Base-by-base conservation (phyloP, 257 asterid species). In the Lantana camara region DNA sequence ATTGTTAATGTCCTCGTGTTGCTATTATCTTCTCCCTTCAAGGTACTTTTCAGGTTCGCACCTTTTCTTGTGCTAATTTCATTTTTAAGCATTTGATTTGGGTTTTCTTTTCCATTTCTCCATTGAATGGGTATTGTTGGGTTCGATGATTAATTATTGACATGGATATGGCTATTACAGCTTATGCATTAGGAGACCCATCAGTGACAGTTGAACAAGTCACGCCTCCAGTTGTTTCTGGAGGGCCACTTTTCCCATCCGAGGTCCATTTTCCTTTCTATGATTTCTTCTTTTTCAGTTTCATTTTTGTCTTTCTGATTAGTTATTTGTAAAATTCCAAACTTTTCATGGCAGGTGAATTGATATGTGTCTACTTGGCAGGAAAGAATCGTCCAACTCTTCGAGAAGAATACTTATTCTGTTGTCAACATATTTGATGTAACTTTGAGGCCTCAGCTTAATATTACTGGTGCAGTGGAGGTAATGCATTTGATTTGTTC, bases 361-460 rank as follows among this genome's bases (percentile, higher is more conserved):
- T 79, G 82, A 75, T 73, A 50, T 69, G 63, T 81, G 70, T 79
- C 53, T 75, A 55, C 76, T 77, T 85, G 79, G 68, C 93, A 92
- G 99, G 99, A 87, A 81, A 87, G 97, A 81, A 79, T 80, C 57
- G 99, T 85, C 37, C 74, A 87, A 49, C 91, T 93, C 58, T 93
- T 93, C 71, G 96, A 93, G 87, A 68, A 70, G 88, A 93, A 90
- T 56, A 93, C 99, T 23, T 82, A 90, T 69, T 78, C 95, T n/a
- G 99, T 90, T 59, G 97, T 87, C 81, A 93, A 93, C 91, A 93
- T 93, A 73, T 93, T 90, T 72, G 99, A 93, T 73, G 96, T 90
- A 48, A 83, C 96, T 19, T 73, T 93, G 75, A 78, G 95, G 63
- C 99, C 99, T n/a, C 90, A 85, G 63, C 89, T 93, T 63, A 93